A percentile compares a stretch with the other conserved stretches of the same genome.
phyloP scores from a whole-genome alignment of 2,329 filamentous ascomycete species.

The Moelleriella libera region DNA sequence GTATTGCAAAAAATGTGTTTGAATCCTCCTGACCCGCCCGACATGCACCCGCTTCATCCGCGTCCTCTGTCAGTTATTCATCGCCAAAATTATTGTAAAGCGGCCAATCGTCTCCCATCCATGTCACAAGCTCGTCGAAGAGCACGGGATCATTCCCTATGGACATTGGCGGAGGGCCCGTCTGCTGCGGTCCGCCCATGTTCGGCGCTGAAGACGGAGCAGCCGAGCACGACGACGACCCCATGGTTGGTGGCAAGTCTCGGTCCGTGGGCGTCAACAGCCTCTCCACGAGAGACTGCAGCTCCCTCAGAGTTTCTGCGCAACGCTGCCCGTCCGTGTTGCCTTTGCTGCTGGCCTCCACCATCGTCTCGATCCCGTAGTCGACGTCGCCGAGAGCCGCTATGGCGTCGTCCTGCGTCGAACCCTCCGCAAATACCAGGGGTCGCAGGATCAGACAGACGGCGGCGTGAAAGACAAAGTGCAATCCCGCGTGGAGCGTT shows the following conservation, averaged over 20 bases:
- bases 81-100: constrained; percentile 8
- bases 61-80: background rate
- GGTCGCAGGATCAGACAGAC: constrained; percentile 31
- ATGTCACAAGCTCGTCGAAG: constrained; percentile 21
- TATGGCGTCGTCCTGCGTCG: constrained; percentile 8
- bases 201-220: constrained; percentile 8
- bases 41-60: no score
- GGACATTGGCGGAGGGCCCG: constrained; percentile 11
- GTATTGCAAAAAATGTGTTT: no score
- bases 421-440: constrained; percentile 18
- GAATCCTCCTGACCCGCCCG: no score
- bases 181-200: constrained; percentile 9
- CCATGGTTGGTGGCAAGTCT: constrained; percentile 6
- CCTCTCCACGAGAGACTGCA: constrained; percentile 20
- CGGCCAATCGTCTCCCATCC: constrained; percentile 23
- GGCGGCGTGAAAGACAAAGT: constrained; percentile 36
- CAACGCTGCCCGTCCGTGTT: constrained; percentile 24
- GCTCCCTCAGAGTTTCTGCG: constrained; percentile 21
- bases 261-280: constrained; percentile 12
- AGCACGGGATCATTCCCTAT: constrained; percentile 16
- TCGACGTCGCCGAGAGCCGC: constrained; percentile 16
- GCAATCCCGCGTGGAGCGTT: constrained; percentile 28
- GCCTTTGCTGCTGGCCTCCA: constrained; percentile 21
- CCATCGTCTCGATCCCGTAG: constrained; percentile 27
- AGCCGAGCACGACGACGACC: constrained; percentile 5